Conservation (phyloP, 306 rosid genomes). For the Castanea crenata region DNA sequence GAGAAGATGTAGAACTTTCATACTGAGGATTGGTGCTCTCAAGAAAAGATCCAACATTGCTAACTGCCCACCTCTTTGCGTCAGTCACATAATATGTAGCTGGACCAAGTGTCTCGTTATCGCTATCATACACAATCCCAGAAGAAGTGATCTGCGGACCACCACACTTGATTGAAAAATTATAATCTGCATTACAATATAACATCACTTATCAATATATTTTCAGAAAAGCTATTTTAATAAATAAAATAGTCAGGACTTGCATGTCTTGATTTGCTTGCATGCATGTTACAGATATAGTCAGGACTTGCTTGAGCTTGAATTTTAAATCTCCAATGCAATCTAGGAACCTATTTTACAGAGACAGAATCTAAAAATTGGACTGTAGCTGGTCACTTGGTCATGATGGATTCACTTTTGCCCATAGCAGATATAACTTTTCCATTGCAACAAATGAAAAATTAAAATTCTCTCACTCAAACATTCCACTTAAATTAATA, state of each 20-base stretch:
- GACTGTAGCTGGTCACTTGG: neutral
- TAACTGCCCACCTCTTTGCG: constrained; percentile 63
- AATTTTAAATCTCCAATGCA: neutral
- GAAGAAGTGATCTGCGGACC: constrained; percentile 45
- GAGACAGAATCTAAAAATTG: neutral
- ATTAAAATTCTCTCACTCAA: neutral
- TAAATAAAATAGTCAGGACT: neutral
- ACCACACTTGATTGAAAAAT: constrained; percentile 69
- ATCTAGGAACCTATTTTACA: neutral
- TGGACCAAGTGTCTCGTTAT: constrained; percentile 60
- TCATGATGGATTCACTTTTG: neutral
- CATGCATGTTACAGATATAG: neutral
- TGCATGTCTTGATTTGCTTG: neutral
- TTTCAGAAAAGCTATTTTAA: neutral
- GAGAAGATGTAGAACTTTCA: constrained; percentile 33
- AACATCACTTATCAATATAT: neutral
- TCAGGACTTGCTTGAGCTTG: neutral
- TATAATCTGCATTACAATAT: constrained; percentile 44
- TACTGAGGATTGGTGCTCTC: constrained; percentile 22
- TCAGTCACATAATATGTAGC: constrained; percentile 63
- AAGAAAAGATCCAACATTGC: constrained; percentile 63
- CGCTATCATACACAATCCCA: constrained; percentile 41
- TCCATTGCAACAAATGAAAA: neutral
- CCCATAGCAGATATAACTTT: neutral
- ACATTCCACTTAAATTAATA: neutral